Evolutionary conservation across 106 monocot species (phyloP), one percentile per base, ranked within the genome.

Genomic region (Vanilla planifolia): DNA sequence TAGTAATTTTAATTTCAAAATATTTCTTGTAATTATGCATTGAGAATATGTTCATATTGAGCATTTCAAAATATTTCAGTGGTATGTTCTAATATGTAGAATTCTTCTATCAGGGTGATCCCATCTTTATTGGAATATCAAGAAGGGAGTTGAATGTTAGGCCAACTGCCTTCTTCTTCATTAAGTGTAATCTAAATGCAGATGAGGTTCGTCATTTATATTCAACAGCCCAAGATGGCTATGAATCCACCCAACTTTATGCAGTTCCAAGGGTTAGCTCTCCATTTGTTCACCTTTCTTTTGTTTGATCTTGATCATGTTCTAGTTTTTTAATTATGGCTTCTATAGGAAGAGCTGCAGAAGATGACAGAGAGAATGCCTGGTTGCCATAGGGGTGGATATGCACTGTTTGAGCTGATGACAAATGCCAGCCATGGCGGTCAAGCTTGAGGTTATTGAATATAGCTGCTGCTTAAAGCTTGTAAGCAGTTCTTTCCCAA

Each of bases 161-260:
- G 62, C 84, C 96, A 44, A 85, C 96, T 0, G 84, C 96, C 13
- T 96, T 96, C 71, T 96, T 96, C 79, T 91, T 81, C 72, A 9
- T 81, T 15, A 85, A 71, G 45, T 91, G 84, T 55, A 60, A 73
- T 48, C 64, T 91, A 24, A 64, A 73, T 3, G 81, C 87, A 33
- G 33, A 76, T 40, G 80, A 75, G 61, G 70, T 96, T 62, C 37
- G 70, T 33, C 48, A 85, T 62, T 61, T 96, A 8, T 96, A 96
- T 65, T 76, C 74, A 44, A 67, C 39, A 66, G 96, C 96, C 39
- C 79, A 84, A 82, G 87, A 96, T 88, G 87, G 87, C 13, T 96
- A 73, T 57, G 96, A 96, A 51, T 96, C 91, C n/a, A 96, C 87
- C 22, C 62, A 82, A 37, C 61, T 96, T 28, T 81, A 79, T 62